Evolutionary conservation across 2,329 filamentous ascomycete species (phyloP).

Genomic region (Colletotrichum sojae): DNA sequence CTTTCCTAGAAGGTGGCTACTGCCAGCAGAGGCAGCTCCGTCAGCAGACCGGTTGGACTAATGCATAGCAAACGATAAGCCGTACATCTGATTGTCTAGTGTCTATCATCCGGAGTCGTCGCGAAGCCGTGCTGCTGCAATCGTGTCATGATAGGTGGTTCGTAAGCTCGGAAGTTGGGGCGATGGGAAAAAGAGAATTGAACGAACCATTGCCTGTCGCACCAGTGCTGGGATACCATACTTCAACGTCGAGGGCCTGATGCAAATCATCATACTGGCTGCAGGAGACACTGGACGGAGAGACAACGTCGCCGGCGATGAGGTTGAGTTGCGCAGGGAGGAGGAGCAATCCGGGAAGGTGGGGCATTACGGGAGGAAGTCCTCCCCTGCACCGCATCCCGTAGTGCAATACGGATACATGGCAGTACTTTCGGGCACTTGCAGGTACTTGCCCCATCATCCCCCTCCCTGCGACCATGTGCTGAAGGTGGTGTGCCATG

Average conservation of each 20-base stretch:
- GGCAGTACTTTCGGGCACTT: not conserved
- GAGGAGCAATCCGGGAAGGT: constrained; percentile 19
- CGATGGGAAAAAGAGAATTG: constrained; percentile 10
- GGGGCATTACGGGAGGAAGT: constrained; percentile 21
- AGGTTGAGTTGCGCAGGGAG: constrained; percentile 3
- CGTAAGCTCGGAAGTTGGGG: constrained; percentile 16
- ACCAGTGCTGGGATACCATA: not conserved
- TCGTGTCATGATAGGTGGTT: constrained; percentile 19
- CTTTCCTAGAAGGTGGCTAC: too few relatives aligned
- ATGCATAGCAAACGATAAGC: not conserved
- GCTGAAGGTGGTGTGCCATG: constrained; percentile 8
- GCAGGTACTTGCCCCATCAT: not conserved
- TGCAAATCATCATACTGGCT: not conserved
- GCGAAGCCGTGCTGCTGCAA: not conserved
- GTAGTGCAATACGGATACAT: not conserved
- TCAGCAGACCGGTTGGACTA: too few relatives aligned
- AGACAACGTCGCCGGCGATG: not conserved
- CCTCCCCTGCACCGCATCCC: constrained; percentile 28
- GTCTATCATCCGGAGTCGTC: constrained; percentile 27
- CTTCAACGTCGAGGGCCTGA: not conserved
- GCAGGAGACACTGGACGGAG: constrained; percentile 6
- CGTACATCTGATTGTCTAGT: not conserved
- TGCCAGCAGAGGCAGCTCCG: too few relatives aligned
- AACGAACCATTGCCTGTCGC: constrained; percentile 6
- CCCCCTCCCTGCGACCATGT: constrained; percentile 30